Evolutionary conservation across 768 basidiomycete species (phyloP).

Genomic region (Mycena albidolilacea): DNA sequence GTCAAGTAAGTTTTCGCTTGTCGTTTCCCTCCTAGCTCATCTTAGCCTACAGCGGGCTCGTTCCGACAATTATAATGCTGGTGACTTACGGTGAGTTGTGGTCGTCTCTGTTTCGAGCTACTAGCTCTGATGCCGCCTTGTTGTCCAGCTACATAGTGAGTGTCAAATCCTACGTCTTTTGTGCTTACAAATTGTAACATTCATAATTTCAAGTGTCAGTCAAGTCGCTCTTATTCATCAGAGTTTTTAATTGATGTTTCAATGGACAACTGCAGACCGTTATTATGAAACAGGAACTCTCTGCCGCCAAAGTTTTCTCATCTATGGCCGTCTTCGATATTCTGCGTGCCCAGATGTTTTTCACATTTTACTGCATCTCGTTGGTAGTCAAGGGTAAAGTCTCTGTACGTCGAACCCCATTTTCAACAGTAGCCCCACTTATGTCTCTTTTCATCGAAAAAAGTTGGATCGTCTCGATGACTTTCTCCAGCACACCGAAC

Average conservation of each 20-base stretch:
- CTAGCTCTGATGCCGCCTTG: neutral
- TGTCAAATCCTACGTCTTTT: neutral
- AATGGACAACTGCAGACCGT: constrained; percentile 48
- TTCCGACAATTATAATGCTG: constrained; percentile 77
- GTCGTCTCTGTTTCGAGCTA: neutral
- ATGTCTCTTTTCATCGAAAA: neutral
- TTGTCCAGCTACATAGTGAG: constrained; percentile 31
- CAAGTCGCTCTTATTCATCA: neutral
- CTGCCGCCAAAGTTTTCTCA: constrained; percentile 61
- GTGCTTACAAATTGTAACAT: neutral
- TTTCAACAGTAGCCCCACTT: neutral
- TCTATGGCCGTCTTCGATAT: constrained; percentile 75
- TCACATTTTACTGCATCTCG: constrained; percentile 48
- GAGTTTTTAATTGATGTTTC: neutral
- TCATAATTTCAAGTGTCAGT: neutral
- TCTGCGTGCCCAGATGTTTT: constrained; percentile 66
- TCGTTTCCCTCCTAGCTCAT: neutral
- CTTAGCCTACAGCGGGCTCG: constrained; percentile 57
- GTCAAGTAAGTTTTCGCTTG: constrained; percentile 2
- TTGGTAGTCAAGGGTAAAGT: constrained; percentile 64
- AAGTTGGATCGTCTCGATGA: constrained; percentile 63
- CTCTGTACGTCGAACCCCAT: constrained; percentile 50
- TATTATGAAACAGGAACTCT: constrained; percentile 57
- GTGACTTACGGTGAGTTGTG: constrained; percentile 63
- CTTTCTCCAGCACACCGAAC: constrained; percentile 49